phyloP scores from a whole-genome alignment of 805 yeast genomes.

The Ogataea naganishii region DNA sequence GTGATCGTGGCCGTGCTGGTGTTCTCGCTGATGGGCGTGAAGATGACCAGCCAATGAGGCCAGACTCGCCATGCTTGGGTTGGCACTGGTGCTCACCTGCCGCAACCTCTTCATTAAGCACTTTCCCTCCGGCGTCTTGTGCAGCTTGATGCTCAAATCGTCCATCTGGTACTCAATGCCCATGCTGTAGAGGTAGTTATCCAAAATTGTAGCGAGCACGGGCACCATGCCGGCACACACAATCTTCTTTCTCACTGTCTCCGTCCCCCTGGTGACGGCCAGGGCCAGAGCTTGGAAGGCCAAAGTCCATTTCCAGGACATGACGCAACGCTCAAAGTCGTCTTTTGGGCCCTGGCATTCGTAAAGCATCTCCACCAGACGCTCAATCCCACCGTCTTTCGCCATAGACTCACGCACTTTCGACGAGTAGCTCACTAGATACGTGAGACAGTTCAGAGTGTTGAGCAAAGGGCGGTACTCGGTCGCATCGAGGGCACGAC shows the following conservation, averaged over 20 bases:
- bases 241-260: constrained; percentile 71
- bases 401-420: constrained; percentile 87
- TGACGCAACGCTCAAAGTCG: constrained; percentile 37
- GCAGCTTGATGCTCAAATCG: constrained; percentile 4
- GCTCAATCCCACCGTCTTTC: constrained; percentile 84
- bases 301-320: constrained; percentile 96
- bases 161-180: constrained; percentile 16
- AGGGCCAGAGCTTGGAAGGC: constrained; percentile 89
- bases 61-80: too few relatives aligned
- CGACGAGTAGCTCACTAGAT: constrained; percentile 75
- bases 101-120: constrained; percentile 3
- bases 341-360: constrained; percentile 48
- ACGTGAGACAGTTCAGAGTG: constrained; percentile 84
- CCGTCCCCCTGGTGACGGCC: constrained; percentile 91
- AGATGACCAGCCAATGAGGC: too few relatives aligned
- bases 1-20: constrained; percentile 1
- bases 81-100: not conserved
- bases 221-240: constrained; percentile 92
- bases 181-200: constrained; percentile 54
- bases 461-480: constrained; percentile 85
- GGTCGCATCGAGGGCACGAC: constrained; percentile 88
- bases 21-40: not conserved
- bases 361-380: constrained; percentile 76
- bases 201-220: constrained; percentile 82
- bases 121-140: constrained; percentile 4